Evolutionary conservation across 192 early-diverging fungal species (phyloP).

Genomic region (Coemansia biformis): DNA sequence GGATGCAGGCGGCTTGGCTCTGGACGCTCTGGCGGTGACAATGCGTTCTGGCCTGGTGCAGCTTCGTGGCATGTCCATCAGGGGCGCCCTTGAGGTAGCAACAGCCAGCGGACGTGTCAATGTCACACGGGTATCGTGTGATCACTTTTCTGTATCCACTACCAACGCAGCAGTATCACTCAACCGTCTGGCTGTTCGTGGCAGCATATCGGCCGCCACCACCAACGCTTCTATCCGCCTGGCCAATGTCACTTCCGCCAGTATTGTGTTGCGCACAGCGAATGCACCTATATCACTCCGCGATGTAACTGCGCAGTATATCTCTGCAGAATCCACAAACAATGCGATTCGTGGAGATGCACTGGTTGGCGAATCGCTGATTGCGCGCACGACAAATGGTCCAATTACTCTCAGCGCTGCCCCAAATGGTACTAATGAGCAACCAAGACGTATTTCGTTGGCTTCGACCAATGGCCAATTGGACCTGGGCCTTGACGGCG

Average conservation of each 20-base stretch:
- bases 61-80: conserved; percentile 9
- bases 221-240: conserved; percentile 2
- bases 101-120: conserved; percentile 17
- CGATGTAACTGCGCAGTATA: neutral
- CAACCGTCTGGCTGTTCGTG: neutral
- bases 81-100: conserved; percentile 5
- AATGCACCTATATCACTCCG: conserved; percentile 12
- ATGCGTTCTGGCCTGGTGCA: conserved; percentile 16
- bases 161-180: conserved; percentile 10
- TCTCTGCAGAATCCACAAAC: conserved; percentile 15
- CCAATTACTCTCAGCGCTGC: neutral
- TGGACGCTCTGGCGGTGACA: neutral
- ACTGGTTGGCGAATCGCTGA: neutral
- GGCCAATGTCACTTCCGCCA: neutral
- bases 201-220: neutral
- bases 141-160: neutral
- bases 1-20: conserved; percentile 10
- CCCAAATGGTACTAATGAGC: no score
- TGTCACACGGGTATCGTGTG: conserved; percentile 1
- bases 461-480: conserved; percentile 18
- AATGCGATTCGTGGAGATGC: conserved; percentile 12
- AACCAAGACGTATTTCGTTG: no score
- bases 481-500: neutral
- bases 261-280: conserved; percentile 1
- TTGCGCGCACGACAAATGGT: conserved; percentile 6